Conservation (phyloP, 2,329 filamentous ascomycete genomes). For the Pezizomycotina sp. region DNA sequence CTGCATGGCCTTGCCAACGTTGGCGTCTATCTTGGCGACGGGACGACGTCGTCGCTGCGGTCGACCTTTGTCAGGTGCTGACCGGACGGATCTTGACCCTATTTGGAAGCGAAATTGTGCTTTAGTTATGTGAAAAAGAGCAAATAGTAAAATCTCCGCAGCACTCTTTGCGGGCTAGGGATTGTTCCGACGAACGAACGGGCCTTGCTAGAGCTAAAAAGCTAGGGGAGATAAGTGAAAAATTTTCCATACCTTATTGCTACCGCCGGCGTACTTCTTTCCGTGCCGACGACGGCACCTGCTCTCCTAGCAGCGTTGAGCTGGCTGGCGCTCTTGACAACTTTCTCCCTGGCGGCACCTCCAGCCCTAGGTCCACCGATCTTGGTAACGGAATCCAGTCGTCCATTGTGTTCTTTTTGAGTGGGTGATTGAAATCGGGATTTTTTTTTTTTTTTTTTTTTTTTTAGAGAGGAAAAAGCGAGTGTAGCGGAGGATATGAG, state of each 20-base stretch:
- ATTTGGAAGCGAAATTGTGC: slow-evolving; percentile 4
- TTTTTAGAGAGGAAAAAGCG: too few relatives aligned
- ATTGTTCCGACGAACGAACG: slow-evolving; percentile 6
- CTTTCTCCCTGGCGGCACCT: slow-evolving; percentile 59
- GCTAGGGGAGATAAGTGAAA: slow-evolving; percentile 1
- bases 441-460: too few relatives aligned
- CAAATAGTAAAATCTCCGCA: slow-evolving; percentile 27
- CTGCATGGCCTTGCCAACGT: slow-evolving; percentile 69
- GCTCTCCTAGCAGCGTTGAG: slow-evolving; percentile 80
- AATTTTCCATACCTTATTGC: slow-evolving; percentile 6
- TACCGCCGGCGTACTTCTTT: slow-evolving; percentile 55
- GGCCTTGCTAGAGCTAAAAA: slow-evolving; percentile 1
- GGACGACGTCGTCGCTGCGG: slow-evolving; percentile 91
- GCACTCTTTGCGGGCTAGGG: slow-evolving; percentile 31
- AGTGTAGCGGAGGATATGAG: too few relatives aligned
- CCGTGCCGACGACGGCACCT: slow-evolving; percentile 60
- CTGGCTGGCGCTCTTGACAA: slow-evolving; percentile 60
- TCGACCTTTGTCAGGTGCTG: slow-evolving; percentile 54
- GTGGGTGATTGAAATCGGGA: too few relatives aligned
- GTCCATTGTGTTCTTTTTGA: too few relatives aligned
- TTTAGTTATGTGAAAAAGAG: neutral
- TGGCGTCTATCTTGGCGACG: slow-evolving; percentile 73
- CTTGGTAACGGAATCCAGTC: slow-evolving; percentile 75
- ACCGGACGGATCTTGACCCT: too few relatives aligned
- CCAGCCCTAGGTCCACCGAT: slow-evolving; percentile 74